Conservation (phyloP, 2,329 filamentous ascomycete genomes). For the Fusarium continuum region DNA sequence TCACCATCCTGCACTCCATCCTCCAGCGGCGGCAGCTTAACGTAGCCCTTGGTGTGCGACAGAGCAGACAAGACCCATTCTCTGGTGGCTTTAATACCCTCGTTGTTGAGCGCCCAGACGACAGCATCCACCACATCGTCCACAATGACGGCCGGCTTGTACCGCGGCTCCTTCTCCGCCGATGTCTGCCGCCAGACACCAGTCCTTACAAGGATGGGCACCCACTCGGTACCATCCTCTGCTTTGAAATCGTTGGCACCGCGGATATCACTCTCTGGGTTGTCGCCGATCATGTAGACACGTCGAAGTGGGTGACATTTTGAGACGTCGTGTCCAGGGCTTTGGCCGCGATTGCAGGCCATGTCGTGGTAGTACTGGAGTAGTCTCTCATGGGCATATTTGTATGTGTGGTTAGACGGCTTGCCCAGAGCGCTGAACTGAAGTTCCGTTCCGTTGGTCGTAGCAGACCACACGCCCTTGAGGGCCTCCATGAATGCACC, state of each 20-base stretch:
- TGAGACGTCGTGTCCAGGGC: constrained; percentile 14
- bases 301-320: constrained; percentile 65
- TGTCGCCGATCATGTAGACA: constrained; percentile 96
- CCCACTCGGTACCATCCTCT: constrained; percentile 75
- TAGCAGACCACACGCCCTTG: constrained; percentile 78
- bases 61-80: constrained; percentile 45
- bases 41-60: constrained; percentile 42
- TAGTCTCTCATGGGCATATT: constrained; percentile 78
- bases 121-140: constrained; percentile 82
- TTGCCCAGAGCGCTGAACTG: constrained; percentile 81
- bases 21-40: constrained; percentile 40
- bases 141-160: constrained; percentile 71
- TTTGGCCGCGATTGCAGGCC: constrained; percentile 27
- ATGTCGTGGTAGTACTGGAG: constrained; percentile 58
- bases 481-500: constrained; percentile 88
- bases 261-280: constrained; percentile 87
- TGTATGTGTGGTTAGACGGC: constrained; percentile 79
- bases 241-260: constrained; percentile 83
- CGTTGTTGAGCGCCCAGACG: constrained; percentile 74
- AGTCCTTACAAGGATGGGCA: constrained; percentile 79
- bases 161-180: constrained; percentile 60
- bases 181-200: constrained; percentile 71
- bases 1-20: background rate
- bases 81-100: constrained; percentile 53
- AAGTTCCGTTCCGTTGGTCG: constrained; percentile 72